These are phyloP conservation scores for Annulohypoxylon bovei DNA, from an alignment of 495 filamentous ascomycete genomes.

Conservation along the genomic window DNA sequence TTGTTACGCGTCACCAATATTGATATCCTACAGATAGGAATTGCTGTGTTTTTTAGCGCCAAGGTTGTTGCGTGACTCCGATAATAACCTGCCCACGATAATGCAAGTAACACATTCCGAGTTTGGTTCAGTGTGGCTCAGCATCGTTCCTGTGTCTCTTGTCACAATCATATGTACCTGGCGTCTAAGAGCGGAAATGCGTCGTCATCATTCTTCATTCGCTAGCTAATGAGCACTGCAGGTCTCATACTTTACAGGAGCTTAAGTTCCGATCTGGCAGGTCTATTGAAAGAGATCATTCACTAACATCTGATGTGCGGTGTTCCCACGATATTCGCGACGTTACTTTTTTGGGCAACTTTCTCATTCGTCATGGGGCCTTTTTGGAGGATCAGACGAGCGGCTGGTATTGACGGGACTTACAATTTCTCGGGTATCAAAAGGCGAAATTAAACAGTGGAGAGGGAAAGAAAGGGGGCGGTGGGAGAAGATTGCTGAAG, in stretches of 20 bases:
- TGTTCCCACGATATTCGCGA: not conserved
- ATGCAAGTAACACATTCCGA: slow-evolving; percentile 22
- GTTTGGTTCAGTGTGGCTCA: slow-evolving; percentile 10
- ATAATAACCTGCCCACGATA: not conserved
- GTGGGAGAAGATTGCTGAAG: not conserved
- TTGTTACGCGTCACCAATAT: slow-evolving; percentile 16
- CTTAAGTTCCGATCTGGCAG: not conserved
- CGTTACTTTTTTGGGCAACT: not conserved
- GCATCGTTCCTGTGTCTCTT: not conserved
- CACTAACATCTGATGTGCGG: not conserved
- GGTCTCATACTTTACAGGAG: not conserved
- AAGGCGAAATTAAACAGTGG: not conserved
- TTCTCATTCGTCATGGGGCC: not conserved
- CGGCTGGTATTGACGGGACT: not conserved
- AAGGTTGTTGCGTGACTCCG: not conserved
- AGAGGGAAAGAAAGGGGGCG: not conserved
- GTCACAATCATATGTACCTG: slow-evolving; percentile 1
- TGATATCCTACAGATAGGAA: not conserved
- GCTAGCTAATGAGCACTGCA: not conserved
- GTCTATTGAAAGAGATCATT: not conserved
- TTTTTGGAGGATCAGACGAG: not conserved
- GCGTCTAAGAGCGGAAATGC: not conserved
- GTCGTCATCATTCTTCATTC: not conserved
- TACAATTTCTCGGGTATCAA: not conserved
- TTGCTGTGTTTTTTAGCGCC: not conserved